A percentile compares a stretch with the other conserved stretches of the same genome.
Evolutionary conservation across 192 early-diverging fungal genomes (phyloP).

Genomic region (Backusella westeae): DNA sequence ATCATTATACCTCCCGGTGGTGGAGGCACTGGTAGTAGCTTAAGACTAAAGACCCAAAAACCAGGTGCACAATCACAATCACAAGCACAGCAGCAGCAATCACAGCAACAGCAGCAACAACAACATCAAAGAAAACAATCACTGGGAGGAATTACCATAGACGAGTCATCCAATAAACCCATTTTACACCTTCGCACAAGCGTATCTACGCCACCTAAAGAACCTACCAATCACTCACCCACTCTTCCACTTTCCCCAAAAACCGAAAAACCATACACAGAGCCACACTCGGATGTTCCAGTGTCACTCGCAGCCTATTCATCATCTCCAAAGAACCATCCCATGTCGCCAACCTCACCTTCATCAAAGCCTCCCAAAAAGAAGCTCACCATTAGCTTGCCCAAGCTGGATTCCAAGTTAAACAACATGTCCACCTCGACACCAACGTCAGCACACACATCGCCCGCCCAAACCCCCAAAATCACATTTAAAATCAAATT

Average conservation of each 20-base stretch:
- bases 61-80: not conserved
- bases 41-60: not conserved
- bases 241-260: not conserved
- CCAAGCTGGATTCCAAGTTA: conserved; percentile 18
- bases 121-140: conserved; percentile 11
- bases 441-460: not conserved
- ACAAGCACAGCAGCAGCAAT: not conserved
- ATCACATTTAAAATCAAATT: conserved; percentile 35
- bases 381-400: not conserved
- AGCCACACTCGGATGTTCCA: not conserved
- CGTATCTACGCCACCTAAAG: not conserved
- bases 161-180: not conserved
- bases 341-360: not conserved
- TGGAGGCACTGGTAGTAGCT: not conserved
- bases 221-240: not conserved
- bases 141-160: not conserved
- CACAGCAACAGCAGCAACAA: not conserved
- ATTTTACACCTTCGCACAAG: conserved; percentile 1
- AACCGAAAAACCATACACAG: not conserved
- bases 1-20: not conserved
- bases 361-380: not conserved
- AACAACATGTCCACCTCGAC: not conserved
- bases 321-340: conserved; percentile 2
- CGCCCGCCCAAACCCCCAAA: conserved; percentile 26
- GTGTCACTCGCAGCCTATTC: not conserved